Conservation (phyloP, 208 protist species). For the Leishmania gerbilli region DNA sequence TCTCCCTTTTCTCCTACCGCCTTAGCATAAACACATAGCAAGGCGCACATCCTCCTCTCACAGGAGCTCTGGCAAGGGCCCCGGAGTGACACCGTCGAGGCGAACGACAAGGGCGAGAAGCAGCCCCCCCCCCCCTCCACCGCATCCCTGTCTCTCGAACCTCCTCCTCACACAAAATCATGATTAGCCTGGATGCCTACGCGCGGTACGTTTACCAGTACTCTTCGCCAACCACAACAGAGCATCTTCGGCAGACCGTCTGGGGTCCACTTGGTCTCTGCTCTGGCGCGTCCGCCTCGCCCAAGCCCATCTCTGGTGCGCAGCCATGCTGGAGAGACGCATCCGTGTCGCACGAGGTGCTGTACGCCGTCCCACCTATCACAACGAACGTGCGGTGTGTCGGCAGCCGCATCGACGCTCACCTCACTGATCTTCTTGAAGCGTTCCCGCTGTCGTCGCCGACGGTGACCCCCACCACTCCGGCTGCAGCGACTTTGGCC, state of each 20-base stretch:
- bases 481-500: neutral
- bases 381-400: conserved; percentile 48
- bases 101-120: neutral
- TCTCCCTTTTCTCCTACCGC: neutral
- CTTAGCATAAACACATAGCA: neutral
- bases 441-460: neutral
- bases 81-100: neutral
- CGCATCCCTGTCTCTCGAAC: neutral
- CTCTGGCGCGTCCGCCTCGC: neutral
- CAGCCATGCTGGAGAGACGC: neutral
- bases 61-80: neutral
- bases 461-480: neutral
- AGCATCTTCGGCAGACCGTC: conserved; percentile 35
- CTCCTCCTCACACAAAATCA: conserved; percentile 5
- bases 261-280: conserved; percentile 32
- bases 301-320: neutral
- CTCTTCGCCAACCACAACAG: conserved; percentile 24
- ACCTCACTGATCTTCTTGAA: conserved; percentile 2
- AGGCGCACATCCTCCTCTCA: neutral
- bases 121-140: neutral
- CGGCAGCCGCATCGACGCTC: conserved; percentile 9
- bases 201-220: conserved; percentile 33
- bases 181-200: conserved; percentile 38
- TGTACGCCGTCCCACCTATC: conserved; percentile 40
- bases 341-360: conserved; percentile 14